These are phyloP conservation scores for Colletotrichum magnum DNA, from an alignment of 2,329 filamentous ascomycete species.

Conservation along the genomic window DNA sequence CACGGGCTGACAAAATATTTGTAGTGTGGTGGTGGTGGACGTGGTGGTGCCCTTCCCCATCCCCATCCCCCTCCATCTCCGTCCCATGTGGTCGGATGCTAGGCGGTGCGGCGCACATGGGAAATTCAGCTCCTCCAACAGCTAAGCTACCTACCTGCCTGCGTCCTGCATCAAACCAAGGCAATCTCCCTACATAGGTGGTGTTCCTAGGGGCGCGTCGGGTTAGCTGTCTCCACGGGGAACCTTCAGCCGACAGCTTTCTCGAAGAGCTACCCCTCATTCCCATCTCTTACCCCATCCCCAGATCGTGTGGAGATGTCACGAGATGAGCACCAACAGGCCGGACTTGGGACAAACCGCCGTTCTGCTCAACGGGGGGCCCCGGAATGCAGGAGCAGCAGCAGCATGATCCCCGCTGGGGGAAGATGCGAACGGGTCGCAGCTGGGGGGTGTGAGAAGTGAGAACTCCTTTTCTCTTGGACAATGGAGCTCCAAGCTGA, in stretches of 20 bases:
- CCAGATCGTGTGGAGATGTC: conserved; percentile 41
- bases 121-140: conserved; percentile 30
- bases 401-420: conserved; percentile 27
- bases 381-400: conserved; percentile 27
- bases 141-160: neutral
- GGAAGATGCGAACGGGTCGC: conserved; percentile 31
- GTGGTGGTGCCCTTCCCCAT: neutral
- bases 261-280: conserved; percentile 41
- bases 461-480: neutral
- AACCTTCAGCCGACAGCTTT: conserved; percentile 29
- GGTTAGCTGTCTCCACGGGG: conserved; percentile 40
- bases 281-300: conserved; percentile 37
- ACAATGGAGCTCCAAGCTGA: no score
- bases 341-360: conserved; percentile 33
- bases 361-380: conserved; percentile 33
- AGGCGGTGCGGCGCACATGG: conserved; percentile 2
- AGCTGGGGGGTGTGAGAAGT: neutral
- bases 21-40: conserved; percentile 21
- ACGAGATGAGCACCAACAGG: conserved; percentile 39
- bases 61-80: neutral
- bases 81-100: conserved; percentile 7
- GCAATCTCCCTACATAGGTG: no score
- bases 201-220: conserved; percentile 21
- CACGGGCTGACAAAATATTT: conserved; percentile 41
- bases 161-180: no score